Conservation (phyloP, 345 rosid genomes). For the Sapria himalayana region DNA sequence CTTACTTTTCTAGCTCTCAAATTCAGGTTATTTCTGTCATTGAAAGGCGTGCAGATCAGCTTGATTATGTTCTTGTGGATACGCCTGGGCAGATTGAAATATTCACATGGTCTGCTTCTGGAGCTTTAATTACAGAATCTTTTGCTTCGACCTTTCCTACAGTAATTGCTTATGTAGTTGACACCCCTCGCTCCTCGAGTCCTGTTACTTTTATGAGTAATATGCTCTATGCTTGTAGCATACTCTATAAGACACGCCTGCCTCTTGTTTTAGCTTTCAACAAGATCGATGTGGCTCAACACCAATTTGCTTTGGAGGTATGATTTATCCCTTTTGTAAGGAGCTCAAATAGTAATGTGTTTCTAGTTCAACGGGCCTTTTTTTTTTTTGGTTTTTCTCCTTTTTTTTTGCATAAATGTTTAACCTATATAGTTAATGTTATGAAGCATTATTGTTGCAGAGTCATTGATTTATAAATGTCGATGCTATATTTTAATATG, state of each 20-base stretch:
- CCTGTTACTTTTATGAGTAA: slow-evolving; percentile 73
- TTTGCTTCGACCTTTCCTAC: slow-evolving; percentile 83
- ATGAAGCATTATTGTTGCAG: too few relatives aligned
- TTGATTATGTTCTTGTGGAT: slow-evolving; percentile 73
- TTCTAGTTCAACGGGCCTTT: too few relatives aligned
- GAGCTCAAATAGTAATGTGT: too few relatives aligned
- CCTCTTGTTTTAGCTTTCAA: slow-evolving; percentile 68
- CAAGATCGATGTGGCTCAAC: slow-evolving; percentile 68
- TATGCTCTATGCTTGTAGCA: slow-evolving; percentile 79
- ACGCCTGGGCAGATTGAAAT: slow-evolving; percentile 90
- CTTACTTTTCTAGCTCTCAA: neutral
- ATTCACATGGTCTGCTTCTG: slow-evolving; percentile 87
- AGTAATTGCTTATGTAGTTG: slow-evolving; percentile 48
- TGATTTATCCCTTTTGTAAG: neutral
- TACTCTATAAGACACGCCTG: slow-evolving; percentile 58
- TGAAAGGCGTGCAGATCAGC: slow-evolving; percentile 70
- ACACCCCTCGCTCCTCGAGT: slow-evolving; percentile 62
- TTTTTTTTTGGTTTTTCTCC: neutral
- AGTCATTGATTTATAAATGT: too few relatives aligned
- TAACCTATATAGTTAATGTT: too few relatives aligned
- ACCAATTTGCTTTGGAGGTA: slow-evolving; percentile 74
- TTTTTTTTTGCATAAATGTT: too few relatives aligned
- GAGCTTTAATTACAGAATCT: slow-evolving; percentile 78
- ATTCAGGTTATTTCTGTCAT: slow-evolving; percentile 43
- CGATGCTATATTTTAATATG: too few relatives aligned